Conservation (phyloP, 2,329 filamentous ascomycete genomes). For the Botrytis paeoniae region DNA sequence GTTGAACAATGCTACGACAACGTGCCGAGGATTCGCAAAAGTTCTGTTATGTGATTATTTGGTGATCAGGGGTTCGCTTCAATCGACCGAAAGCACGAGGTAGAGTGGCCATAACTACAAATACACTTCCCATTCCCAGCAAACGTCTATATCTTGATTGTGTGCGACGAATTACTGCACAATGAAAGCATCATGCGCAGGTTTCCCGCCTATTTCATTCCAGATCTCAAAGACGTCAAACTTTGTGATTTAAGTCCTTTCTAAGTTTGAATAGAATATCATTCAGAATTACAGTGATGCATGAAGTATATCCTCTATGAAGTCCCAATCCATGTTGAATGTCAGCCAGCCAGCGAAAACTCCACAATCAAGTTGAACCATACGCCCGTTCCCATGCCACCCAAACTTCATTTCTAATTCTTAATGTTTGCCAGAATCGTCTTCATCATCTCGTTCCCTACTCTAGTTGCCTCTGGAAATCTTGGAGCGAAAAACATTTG, state of each 20-base stretch:
- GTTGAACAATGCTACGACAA: slow-evolving; percentile 14
- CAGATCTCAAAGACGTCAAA: background rate
- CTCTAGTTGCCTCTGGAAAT: slow-evolving; percentile 79
- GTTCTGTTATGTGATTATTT: slow-evolving; percentile 15
- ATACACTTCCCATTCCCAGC: slow-evolving; percentile 6
- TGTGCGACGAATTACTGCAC: background rate
- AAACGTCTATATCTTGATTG: background rate
- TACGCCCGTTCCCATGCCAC: background rate
- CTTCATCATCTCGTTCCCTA: slow-evolving; percentile 97
- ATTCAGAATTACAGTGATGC: background rate
- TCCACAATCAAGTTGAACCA: background rate
- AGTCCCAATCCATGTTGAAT: background rate
- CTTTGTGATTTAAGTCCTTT: background rate
- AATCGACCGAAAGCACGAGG: slow-evolving; percentile 7
- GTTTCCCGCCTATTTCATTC: background rate
- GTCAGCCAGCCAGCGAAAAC: slow-evolving; percentile 2
- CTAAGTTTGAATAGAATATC: background rate
- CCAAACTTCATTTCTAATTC: slow-evolving; percentile 31
- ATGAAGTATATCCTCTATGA: background rate
- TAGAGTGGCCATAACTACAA: slow-evolving; percentile 6
- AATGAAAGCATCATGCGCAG: background rate
- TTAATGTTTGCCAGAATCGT: slow-evolving; percentile 81
- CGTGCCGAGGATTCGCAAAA: background rate
- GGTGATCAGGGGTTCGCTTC: slow-evolving; percentile 1
- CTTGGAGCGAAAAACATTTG: slow-evolving; percentile 88